Conservation (phyloP, 2,329 filamentous ascomycete genomes). For the Aspergillus pseudoterreus region DNA sequence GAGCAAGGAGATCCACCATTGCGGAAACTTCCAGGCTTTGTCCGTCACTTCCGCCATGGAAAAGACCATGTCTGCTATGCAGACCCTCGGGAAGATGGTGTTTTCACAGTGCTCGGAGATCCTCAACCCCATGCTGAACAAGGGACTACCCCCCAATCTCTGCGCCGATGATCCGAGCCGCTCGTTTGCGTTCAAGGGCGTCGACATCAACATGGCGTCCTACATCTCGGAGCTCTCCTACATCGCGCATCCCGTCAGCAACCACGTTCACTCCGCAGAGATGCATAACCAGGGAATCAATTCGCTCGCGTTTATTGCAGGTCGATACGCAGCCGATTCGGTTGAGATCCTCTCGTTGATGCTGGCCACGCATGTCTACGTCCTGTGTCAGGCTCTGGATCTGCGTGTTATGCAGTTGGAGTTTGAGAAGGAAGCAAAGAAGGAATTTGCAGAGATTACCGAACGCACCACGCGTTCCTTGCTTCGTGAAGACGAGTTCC, state of each 20-base stretch:
- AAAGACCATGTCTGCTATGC: constrained; percentile 50
- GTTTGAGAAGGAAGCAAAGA: constrained; percentile 11
- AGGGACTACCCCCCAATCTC: constrained; percentile 62
- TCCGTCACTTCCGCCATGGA: constrained; percentile 63
- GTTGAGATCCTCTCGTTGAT: constrained; percentile 56
- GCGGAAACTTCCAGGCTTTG: constrained; percentile 66
- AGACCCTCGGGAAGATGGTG: constrained; percentile 60
- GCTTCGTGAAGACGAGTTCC: not conserved
- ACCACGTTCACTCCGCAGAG: constrained; percentile 63
- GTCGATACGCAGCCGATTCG: constrained; percentile 55
- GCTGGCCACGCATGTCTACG: constrained; percentile 52
- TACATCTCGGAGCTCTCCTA: constrained; percentile 61
- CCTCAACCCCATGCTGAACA: constrained; percentile 58
- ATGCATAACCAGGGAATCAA: constrained; percentile 67
- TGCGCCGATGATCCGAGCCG: constrained; percentile 51
- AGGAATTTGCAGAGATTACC: constrained; percentile 7
- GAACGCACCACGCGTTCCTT: not conserved
- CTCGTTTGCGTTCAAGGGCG: constrained; percentile 60
- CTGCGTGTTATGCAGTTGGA: constrained; percentile 35
- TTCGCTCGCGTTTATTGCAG: constrained; percentile 58
- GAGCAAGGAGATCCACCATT: constrained; percentile 49
- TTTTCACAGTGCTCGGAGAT: constrained; percentile 62
- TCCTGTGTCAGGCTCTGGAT: constrained; percentile 58
- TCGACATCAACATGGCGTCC: constrained; percentile 63
- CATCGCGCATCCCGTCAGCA: constrained; percentile 59